Base-by-base conservation (phyloP, 805 yeast species). In the Wickerhamomyces xylosicus region DNA sequence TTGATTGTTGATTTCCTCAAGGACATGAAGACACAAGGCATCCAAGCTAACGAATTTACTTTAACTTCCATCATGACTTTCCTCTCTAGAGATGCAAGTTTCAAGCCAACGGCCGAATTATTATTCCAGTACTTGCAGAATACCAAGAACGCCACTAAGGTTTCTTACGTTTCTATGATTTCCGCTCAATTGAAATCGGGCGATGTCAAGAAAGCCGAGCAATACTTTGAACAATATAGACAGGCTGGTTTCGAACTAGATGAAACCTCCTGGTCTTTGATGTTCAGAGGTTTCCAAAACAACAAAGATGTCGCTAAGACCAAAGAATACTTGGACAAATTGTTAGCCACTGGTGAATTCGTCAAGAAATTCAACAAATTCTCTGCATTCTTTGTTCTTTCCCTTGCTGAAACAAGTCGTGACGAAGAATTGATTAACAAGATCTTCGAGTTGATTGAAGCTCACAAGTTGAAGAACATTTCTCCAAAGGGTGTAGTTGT, bases 1-100 rank as follows among this genome's bases (percentile, higher is more conserved):
- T 46, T 59, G 4, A 57, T 71, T 19, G 63, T 59, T 10, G 53
- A 53, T 6, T 54, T 74, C 41, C 56, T 77, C 31, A 42, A 52
- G 2, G 64, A 64, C 17, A 66, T 79, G 67, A 47, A 49, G 34
- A 43, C 50, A 18, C 53, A 52, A 16, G 65, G 63, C 2, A 47
- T 73, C 41, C 47, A 52, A 28, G 53, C 64, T 41, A 77, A 70
- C 49, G 59, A 62, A 27, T 63, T 60, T 39, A 71, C 82, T 20
- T 55, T 67, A 40, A 64, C 79, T 7, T 59, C 76, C 10, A 59
- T 82, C 28, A 61, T 80, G 41, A 71, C 68, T 38, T 77, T 77
- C 13, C 63, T 80, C 42, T 61, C 69, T 41, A 65, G 65, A 47
- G 64, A 67, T 37, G 64, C 68, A n/a, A 41, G 61, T 31, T 67